Conservation (phyloP, 2,329 filamentous ascomycete genomes). For the Coleophoma eucalyptorum region DNA sequence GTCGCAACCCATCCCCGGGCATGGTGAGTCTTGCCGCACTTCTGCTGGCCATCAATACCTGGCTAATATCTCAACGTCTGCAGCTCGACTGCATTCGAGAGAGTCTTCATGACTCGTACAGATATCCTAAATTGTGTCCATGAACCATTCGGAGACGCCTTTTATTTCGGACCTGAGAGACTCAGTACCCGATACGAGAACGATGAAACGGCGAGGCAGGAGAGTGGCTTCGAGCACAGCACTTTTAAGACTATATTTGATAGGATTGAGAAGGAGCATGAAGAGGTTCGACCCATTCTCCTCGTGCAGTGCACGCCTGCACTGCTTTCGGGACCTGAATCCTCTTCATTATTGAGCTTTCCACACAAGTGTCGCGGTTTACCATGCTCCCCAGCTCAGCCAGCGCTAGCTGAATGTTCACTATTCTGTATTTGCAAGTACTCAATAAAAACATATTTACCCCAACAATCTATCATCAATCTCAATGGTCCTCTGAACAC, state of each 20-base stretch:
- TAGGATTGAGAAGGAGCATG: conserved; percentile 65
- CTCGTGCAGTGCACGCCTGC: conserved; percentile 1
- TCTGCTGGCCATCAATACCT: background rate
- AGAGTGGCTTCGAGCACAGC: conserved; percentile 63
- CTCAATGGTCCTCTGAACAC: conserved; percentile 5
- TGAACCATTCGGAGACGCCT: conserved; percentile 95
- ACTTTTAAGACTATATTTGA: conserved; percentile 79
- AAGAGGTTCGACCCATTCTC: conserved; percentile 43
- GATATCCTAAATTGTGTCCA: conserved; percentile 81
- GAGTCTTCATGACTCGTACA: conserved; percentile 95
- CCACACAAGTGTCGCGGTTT: too few relatives aligned
- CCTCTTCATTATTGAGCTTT: too few relatives aligned
- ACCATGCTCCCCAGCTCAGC: background rate
- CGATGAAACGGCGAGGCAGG: conserved; percentile 51
- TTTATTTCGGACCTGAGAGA: conserved; percentile 91
- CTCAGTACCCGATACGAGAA: conserved; percentile 74
- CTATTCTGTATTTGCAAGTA: too few relatives aligned
- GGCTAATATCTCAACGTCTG: conserved; percentile 1
- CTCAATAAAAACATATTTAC: too few relatives aligned
- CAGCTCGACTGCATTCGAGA: conserved; percentile 3
- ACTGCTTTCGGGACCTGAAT: background rate
- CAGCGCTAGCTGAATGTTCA: background rate
- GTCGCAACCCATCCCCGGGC: conserved; percentile 90
- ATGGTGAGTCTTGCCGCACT: conserved; percentile 49
- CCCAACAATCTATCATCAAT: background rate